Percentiles rank a stretch among this genome's conserved stretches.
Evolutionary conservation across 129 eudicot genomes (phyloP).

Genomic region (Saposhnikovia divaricata): DNA sequence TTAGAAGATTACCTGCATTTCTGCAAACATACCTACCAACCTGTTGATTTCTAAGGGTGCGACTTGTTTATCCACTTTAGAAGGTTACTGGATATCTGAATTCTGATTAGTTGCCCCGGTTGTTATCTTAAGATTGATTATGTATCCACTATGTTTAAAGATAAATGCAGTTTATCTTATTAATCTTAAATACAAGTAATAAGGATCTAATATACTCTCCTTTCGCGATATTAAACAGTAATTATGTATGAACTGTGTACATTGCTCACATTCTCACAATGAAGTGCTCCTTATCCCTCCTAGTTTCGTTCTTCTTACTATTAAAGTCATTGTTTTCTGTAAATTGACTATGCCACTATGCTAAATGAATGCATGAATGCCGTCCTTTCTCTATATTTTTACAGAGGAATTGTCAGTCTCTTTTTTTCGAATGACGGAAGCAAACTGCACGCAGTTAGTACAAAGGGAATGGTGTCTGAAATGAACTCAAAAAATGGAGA

Average conservation of each 20-base stretch:
- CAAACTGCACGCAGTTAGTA: constrained; percentile 26
- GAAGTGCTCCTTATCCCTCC: not conserved
- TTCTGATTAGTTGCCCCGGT: not conserved
- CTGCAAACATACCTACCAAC: not conserved
- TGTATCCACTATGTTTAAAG: not conserved
- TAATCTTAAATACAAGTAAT: not conserved
- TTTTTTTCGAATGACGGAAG: constrained; percentile 40
- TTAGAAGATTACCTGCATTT: not conserved
- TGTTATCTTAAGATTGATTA: not conserved
- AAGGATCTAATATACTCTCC: not conserved
- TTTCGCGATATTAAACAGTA: not conserved
- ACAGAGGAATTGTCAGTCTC: constrained; percentile 44
- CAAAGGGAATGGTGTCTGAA: constrained; percentile 35
- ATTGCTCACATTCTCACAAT: not conserved
- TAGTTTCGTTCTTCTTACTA: not conserved
- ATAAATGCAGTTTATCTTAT: not conserved
- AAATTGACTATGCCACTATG: not conserved
- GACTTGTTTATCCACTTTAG: not conserved
- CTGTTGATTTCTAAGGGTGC: not conserved
- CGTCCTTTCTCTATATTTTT: constrained; percentile 1
- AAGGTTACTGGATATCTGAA: not conserved
- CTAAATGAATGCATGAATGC: not conserved
- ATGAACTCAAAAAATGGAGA: constrained; percentile 49
- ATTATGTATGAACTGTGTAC: not conserved
- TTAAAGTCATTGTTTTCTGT: not conserved